Percentiles rank a stretch among this genome's conserved stretches.
Evolutionary conservation across 345 rosid species (phyloP).

Genomic region (Streptanthus diversifolius): DNA sequence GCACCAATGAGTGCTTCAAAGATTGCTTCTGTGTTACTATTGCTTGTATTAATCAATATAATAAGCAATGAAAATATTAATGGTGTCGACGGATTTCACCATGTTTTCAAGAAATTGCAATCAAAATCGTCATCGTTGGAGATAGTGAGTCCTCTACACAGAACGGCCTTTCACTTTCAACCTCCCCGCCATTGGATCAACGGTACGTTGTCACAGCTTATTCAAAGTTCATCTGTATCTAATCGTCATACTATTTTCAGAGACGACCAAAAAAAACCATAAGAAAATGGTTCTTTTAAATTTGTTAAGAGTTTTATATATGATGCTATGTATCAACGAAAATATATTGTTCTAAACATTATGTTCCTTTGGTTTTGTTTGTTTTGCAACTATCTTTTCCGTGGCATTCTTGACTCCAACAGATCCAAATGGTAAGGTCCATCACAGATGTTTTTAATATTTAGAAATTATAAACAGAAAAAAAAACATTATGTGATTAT

Average conservation of each 20-base stretch:
- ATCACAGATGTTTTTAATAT: not conserved
- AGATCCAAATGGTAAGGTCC: constrained; percentile 37
- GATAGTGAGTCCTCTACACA: constrained; percentile 27
- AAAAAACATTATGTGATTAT: not conserved
- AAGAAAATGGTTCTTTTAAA: not conserved
- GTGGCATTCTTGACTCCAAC: constrained; percentile 7
- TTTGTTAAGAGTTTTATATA: not conserved
- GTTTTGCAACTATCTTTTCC: not conserved
- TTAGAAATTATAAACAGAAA: not conserved
- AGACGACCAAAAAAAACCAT: not conserved
- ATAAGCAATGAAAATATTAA: constrained; percentile 16
- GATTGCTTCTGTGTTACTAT: constrained; percentile 4
- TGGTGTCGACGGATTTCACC: constrained; percentile 58
- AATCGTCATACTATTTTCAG: not conserved
- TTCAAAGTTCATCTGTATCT: not conserved
- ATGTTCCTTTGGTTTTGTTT: not conserved
- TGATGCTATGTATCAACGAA: not conserved
- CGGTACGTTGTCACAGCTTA: constrained; percentile 40
- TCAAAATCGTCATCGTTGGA: constrained; percentile 28
- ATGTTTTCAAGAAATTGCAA: constrained; percentile 38
- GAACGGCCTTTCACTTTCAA: constrained; percentile 78
- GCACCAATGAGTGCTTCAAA: constrained; percentile 27
- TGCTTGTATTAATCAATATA: constrained; percentile 23
- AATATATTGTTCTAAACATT: constrained; percentile 3
- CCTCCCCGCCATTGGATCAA: constrained; percentile 83